Conservation (phyloP, 176 grass and related monocot genomes). For the Avena eriantha region DNA sequence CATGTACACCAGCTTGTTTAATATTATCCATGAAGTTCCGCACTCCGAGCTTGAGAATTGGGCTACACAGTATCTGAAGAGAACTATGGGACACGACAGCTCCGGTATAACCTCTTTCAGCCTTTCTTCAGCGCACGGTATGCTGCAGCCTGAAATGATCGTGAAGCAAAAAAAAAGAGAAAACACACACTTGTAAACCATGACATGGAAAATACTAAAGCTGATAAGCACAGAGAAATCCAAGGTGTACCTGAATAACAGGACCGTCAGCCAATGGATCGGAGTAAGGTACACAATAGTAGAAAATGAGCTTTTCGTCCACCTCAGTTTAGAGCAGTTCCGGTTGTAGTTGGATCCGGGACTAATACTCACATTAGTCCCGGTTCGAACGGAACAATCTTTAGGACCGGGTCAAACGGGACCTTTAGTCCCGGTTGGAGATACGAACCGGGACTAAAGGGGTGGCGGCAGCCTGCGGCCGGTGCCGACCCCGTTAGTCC, state of each 20-base stretch:
- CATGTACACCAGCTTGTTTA: constrained; percentile 65
- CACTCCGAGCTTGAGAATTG: constrained; percentile 81
- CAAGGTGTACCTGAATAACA: constrained; percentile 70
- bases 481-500: too few species aligned
- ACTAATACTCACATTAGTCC: too few species aligned
- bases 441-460: too few species aligned
- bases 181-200: neutral
- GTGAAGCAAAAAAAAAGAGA: neutral
- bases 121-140: constrained; percentile 78
- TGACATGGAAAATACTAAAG: neutral
- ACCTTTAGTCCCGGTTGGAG: too few species aligned
- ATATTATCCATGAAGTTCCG: constrained; percentile 74
- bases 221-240: neutral
- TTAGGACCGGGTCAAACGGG: too few species aligned
- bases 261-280: constrained; percentile 93
- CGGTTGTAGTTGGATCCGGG: too few species aligned
- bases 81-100: constrained; percentile 82
- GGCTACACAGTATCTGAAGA: constrained; percentile 96
- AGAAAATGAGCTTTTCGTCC: too few species aligned
- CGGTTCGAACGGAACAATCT: too few species aligned
- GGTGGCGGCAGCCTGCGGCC: too few species aligned
- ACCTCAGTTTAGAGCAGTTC: too few species aligned
- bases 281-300: constrained; percentile 81
- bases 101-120: constrained; percentile 70
- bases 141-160: constrained; percentile 73